Base-by-base conservation (phyloP, 768 basidiomycete genomes). In the Termitomyces sp. region DNA sequence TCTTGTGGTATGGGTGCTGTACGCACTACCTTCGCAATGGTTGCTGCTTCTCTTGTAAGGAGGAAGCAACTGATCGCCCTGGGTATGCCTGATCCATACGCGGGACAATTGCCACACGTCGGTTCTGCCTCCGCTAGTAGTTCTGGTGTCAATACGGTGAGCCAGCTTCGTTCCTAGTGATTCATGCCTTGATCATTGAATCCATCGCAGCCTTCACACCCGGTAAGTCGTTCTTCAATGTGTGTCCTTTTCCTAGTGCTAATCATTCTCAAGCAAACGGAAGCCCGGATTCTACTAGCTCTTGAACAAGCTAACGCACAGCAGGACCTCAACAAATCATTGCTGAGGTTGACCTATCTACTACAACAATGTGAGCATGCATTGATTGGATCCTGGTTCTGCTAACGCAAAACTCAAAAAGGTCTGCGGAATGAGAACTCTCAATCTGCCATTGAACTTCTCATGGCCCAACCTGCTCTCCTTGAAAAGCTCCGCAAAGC, bases 1-100 rank as follows among this genome's bases (percentile, higher is more conserved):
- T 94, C 90, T 50, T 98, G 96, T 68, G 96, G 97, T 33, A 94
- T 96, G 86, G 97, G 97, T 46, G 93, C 92, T 2, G 95, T 98
- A 1, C 82, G 96, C 20, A 95, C 94, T 2, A 98, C 95, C 0
- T 98, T 97, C 67, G 94, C 92, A 3, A 98, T 98, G 97, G 83
- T 88, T n/a, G 92, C 94, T 7, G 94, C 96, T 0, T 84, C 87
- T 56, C 77, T 99, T 36, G 79, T 98, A 2, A 79, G 96, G 44
- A 78, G 96, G 49, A 90, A 87, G 65, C 88, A 92, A 67, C 71
- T 87, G 11, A 75, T 89, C 28, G 63, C 78, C 16, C 73, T 77
- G 30, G 92, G 91, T 1, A 70, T 87, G 48, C 78, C 80, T 3
- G 96, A 98, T 67, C 93, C 95, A 0, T 97, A 93, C 68, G 78